Evolutionary conservation across 2,329 filamentous ascomycete species (phyloP), one percentile per base, ranked within the genome.

Genomic region (Colletotrichum eremochloae): DNA sequence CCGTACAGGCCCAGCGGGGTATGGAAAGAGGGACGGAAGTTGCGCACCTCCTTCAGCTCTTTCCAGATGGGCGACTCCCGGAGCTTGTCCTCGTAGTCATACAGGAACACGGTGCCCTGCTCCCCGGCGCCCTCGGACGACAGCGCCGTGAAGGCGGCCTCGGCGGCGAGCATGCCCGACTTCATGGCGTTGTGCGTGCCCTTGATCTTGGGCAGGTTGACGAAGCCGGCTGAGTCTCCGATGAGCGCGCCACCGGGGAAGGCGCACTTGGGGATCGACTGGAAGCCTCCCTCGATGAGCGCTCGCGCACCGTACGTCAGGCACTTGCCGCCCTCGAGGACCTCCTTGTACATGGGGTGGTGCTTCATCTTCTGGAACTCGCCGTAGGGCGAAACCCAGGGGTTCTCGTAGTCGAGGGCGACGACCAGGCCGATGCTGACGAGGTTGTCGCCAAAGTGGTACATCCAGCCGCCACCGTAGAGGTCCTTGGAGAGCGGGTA

Each of bases 281-380:
- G 96, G 84, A 97, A 98, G 33, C 96, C 96, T 74, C 96, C 96
- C 83, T 99, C 96, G 76, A 96, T 93, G 55, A 99, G 87, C 2
- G 96, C 94, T 71, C 96, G 91, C 7, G 96, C 96, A 72, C 93
- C 96, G 80, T 99, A 99, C 0, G 96, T 97, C 75, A 99, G 95
- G 82, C 96, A 98, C 85, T 97, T 98, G 76, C 96, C 96, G 72
- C 96, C 96, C 82, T 98, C 94, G n/a, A 99, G 88, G 24, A 95
- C 91, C 6, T 90, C 87, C 75, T 88, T 91, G 86, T 97, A 98
- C 62, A 97, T 84, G n/a, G 96, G 95, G 82, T 99, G 96, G 77
- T 96, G 93, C 88, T 99, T 99, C 87, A 99, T 92, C 86, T 97
- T 97, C 82, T 99, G 96, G 82, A 99, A 99, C 81, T 99, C 96